Conservation (phyloP, 805 yeast genomes). For the Candida vartiovaarae region DNA sequence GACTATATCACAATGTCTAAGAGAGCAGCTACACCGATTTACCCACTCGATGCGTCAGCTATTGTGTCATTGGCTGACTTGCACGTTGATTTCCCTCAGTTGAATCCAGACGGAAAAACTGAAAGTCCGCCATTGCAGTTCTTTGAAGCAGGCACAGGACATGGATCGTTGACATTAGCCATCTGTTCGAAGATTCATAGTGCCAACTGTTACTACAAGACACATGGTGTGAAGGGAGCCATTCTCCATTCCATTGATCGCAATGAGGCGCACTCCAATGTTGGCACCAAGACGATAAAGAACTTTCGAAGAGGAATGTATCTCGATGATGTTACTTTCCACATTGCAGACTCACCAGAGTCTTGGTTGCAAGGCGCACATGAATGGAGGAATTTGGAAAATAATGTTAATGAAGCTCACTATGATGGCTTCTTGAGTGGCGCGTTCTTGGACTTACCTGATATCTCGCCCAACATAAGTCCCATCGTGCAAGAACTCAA, state of each 20-base stretch:
- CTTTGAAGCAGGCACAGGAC: constrained; percentile 51
- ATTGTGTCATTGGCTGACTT: constrained; percentile 41
- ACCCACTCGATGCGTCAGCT: constrained; percentile 41
- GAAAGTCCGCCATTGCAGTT: constrained; percentile 29
- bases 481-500: constrained; percentile 28
- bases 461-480: constrained; percentile 29
- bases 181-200: constrained; percentile 36
- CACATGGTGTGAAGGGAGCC: constrained; percentile 32
- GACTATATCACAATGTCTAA: constrained; percentile 35
- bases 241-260: constrained; percentile 40
- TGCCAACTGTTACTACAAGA: constrained; percentile 32
- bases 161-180: constrained; percentile 42
- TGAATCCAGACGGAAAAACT: constrained; percentile 8
- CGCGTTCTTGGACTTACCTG: constrained; percentile 42
- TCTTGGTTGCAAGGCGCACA: constrained; percentile 30
- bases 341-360: constrained; percentile 33
- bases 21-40: constrained; percentile 46
- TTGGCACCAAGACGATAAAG: constrained; percentile 35
- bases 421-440: constrained; percentile 32
- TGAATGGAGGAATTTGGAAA: constrained; percentile 20
- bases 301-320: constrained; percentile 38
- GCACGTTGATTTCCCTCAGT: constrained; percentile 34
- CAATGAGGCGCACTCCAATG: constrained; percentile 30
- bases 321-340: constrained; percentile 38
- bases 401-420: neutral